Evolutionary conservation across 257 asterid genomes (phyloP).

Genomic region (Penstemon davidsonii): DNA sequence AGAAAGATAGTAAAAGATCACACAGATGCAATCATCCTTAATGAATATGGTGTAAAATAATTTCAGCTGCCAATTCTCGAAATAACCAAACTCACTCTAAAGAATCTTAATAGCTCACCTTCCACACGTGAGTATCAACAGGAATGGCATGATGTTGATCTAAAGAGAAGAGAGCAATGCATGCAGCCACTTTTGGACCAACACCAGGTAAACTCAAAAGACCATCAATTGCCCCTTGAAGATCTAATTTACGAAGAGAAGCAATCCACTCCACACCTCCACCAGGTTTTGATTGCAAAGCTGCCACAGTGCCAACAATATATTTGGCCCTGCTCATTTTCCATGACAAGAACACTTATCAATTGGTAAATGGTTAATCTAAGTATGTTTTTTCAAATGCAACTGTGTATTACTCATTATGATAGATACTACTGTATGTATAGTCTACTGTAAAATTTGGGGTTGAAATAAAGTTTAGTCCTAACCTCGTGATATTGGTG

Average conservation of each 20-base stretch:
- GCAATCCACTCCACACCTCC: conserved; percentile 91
- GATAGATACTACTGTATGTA: neutral
- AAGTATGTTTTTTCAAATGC: neutral
- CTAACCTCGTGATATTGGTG: no score
- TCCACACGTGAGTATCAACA: conserved; percentile 96
- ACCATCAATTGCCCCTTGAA: conserved; percentile 63
- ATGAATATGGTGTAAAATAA: neutral
- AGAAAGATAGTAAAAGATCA: neutral
- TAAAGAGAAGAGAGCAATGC: conserved; percentile 87
- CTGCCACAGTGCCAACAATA: conserved; percentile 77
- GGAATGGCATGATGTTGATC: conserved; percentile 98
- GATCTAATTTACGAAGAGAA: conserved; percentile 71
- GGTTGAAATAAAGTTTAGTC: no score
- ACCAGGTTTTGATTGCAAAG: conserved; percentile 71
- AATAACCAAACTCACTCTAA: neutral
- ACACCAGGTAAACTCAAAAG: conserved; percentile 85
- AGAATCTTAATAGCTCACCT: conserved; percentile 47
- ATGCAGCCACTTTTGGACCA: conserved; percentile 99
- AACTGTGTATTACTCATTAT: neutral
- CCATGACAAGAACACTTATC: neutral
- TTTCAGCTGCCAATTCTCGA: neutral
- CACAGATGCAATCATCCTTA: conserved; percentile 9
- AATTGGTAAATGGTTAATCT: neutral
- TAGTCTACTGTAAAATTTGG: no score
- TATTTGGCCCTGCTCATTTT: conserved; percentile 78